Percentiles rank a stretch among this genome's conserved stretches.
Conservation (phyloP, 345 rosid genomes). For the Citrus mangshanensis region DNA sequence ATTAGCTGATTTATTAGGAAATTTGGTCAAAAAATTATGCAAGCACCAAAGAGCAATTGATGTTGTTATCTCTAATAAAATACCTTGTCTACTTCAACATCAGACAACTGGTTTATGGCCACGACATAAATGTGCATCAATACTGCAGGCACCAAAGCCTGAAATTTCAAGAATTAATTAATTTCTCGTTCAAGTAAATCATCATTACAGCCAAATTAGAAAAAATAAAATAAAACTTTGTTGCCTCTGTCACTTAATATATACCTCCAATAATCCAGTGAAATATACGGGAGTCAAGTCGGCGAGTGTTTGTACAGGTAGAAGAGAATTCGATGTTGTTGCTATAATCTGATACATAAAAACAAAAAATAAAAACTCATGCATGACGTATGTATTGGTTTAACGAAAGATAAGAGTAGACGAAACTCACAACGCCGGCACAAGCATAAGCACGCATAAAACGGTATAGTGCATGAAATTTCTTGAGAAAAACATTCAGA, state of each 20-base stretch:
- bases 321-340: constrained; percentile 28
- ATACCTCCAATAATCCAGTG: constrained; percentile 24
- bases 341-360: constrained; percentile 16
- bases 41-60: too few relatives aligned
- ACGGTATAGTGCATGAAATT: constrained; percentile 4
- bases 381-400: neutral
- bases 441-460: constrained; percentile 32
- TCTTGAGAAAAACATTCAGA: neutral
- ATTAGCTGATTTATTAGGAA: neutral
- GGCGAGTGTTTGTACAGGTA: constrained; percentile 13
- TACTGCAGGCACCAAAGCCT: constrained; percentile 29
- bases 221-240: neutral
- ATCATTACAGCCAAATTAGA: neutral
- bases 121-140: constrained; percentile 28
- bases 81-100: constrained; percentile 36
- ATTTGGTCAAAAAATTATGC: neutral
- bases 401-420: too few relatives aligned
- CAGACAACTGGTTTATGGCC: constrained; percentile 30
- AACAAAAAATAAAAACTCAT: neutral
- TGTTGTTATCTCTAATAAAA: too few relatives aligned
- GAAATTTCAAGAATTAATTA: neutral
- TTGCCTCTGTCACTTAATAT: neutral
- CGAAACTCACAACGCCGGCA: constrained; percentile 28
- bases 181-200: neutral
- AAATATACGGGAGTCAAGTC: constrained; percentile 26